Evolutionary conservation across 2,329 filamentous ascomycete genomes (phyloP), one percentile per base, ranked within the genome.

Genomic region (Fusarium continuum): DNA sequence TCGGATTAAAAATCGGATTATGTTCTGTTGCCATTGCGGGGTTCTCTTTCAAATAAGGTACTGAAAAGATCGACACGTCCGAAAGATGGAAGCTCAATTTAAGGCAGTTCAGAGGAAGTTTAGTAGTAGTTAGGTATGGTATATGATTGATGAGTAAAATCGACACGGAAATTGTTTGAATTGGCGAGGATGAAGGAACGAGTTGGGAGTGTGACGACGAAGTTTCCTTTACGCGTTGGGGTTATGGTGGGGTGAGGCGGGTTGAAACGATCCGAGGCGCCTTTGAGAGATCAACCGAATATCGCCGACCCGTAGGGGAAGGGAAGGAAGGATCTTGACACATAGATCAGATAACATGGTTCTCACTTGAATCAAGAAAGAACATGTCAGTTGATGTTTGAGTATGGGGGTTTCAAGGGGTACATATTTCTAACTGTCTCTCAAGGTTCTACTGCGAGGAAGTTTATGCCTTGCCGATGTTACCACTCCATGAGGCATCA

Each of bases 161-260:
- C 22, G 13, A 11, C 14, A 34, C 14, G 14, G 8, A 6, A 13
- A 6, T 10, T 26, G 20, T 31, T 25, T 16, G 17, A 8, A 13
- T 13, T 13, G 11, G 17, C 35, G 20, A 32, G 31, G 20, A 40
- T 17, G 26, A 25, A 22, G 5, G 46, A 38, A 45, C 19, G 23
- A 29, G 36, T 14, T 16, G 17, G 25, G 23, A 51, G 36, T 43
- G 23, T 39, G n/a, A 47, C 43, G 36, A 26, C 17, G 34, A 35
- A n/a, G 29, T 41, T 52, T 59, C 25, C 22, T 43, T 39, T 25
- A 31, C 35, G 23, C 52, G 57, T 63, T 65, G 59, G 63, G 63
- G 54, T 64, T 34, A 19, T 50, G 47, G 63, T 66, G 64, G 64
- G 63, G 59, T 66, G 63, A 67, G 32, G 11, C 59, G 48, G 64